phyloP scores from a whole-genome alignment of 176 grass and related monocot species.

The sorghum (Sorghum bicolor) region DNA sequence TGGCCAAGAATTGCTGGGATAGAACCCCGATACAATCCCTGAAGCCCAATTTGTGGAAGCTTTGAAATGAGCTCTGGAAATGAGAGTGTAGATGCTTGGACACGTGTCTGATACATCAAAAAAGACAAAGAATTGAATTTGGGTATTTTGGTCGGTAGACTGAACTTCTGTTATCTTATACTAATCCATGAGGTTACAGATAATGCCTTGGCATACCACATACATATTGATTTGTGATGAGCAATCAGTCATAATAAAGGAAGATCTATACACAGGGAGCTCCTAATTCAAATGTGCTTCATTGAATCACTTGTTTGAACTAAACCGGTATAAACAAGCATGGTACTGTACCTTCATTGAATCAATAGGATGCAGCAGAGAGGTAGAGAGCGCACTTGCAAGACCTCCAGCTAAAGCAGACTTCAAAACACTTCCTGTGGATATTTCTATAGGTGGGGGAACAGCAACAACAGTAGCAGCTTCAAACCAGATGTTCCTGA shows the following conservation, averaged over 20 bases:
- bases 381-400: constrained; percentile 90
- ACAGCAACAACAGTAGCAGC: constrained; percentile 86
- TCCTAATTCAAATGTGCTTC: background rate
- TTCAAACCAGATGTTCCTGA: constrained; percentile 97
- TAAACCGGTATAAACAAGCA: constrained; percentile 19
- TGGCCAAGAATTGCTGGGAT: too few species aligned
- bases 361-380: constrained; percentile 90
- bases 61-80: too few species aligned
- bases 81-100: too few species aligned
- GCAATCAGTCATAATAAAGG: background rate
- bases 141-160: too few species aligned
- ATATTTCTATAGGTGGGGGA: constrained; percentile 84
- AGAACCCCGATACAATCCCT: too few species aligned
- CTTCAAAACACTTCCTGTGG: constrained; percentile 77
- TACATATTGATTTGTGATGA: background rate
- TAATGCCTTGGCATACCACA: too few species aligned
- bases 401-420: constrained; percentile 95
- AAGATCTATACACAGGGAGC: background rate
- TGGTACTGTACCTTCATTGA: constrained; percentile 81
- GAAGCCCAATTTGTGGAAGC: too few species aligned
- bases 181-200: too few species aligned
- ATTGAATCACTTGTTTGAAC: background rate
- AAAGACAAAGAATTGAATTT: too few species aligned
- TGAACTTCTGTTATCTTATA: too few species aligned
- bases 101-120: too few species aligned